Evolutionary conservation across 306 rosid genomes (phyloP).

Genomic region (Myrica gale): DNA sequence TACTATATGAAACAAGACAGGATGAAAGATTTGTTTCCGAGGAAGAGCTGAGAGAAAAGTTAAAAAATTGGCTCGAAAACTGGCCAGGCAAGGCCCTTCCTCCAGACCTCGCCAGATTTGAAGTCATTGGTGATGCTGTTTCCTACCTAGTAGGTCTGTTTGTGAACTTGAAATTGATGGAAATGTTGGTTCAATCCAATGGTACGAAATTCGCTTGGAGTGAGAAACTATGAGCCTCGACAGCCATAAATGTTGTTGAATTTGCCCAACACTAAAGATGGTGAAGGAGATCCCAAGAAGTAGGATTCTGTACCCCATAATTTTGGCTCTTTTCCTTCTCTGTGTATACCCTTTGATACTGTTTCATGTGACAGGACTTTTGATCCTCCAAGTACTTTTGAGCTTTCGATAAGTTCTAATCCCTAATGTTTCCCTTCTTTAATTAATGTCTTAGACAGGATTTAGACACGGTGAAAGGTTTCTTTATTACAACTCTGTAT

Average conservation of each 20-base stretch:
- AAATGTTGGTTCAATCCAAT: constrained; percentile 74
- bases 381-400: not conserved
- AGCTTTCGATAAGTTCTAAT: not conserved
- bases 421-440: not conserved
- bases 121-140: constrained; percentile 7
- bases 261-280: too few relatives aligned
- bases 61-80: not conserved
- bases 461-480: constrained; percentile 8
- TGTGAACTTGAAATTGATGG: constrained; percentile 90
- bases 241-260: too few relatives aligned
- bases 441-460: not conserved
- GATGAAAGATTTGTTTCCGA: constrained; percentile 16
- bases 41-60: constrained; percentile 6
- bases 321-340: too few relatives aligned
- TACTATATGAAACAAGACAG: constrained; percentile 73
- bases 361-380: too few relatives aligned
- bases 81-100: constrained; percentile 78
- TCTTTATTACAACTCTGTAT: not conserved
- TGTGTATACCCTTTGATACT: too few relatives aligned
- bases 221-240: constrained; percentile 18
- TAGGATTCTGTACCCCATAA: too few relatives aligned
- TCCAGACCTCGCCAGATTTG: constrained; percentile 72
- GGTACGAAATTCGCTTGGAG: constrained; percentile 74
- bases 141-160: constrained; percentile 39
- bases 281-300: too few relatives aligned